Evolutionary conservation across 1,284 basidiomycete species (phyloP), one percentile per base, ranked within the genome.

Genomic region (Malassezia vespertilionis): DNA sequence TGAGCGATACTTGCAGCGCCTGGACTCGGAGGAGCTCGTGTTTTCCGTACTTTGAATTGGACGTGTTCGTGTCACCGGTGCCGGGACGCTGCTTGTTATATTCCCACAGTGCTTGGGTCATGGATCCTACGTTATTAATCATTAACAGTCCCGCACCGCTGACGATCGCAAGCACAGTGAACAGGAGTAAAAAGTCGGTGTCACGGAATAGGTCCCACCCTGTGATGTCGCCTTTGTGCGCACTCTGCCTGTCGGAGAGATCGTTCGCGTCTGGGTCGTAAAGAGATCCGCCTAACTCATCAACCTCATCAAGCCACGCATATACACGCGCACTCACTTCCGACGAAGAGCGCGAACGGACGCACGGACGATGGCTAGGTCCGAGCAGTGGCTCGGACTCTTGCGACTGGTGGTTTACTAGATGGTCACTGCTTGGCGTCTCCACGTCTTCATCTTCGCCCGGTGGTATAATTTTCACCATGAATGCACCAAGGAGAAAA

Each of bases 81-180:
- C n/a, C n/a, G n/a, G n/a, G n/a, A n/a, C n/a, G n/a, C n/a, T 54
- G 56, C 17, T 81, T 77, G 6, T 78, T 78, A 52, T 82, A 76
- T 11, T 82, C 79, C 52, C 81, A 86, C 11, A 95, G 75, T 0
- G 85, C 85, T 65, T 86, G 82, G 0, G 88, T 81, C 67, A 93
- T 86, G 0, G 83, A 82, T n/a, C 88, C 88, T 18, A 87, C 86
- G 58, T 95, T 95, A 73, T 91, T 91, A 74, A 93, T 93, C 62
- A 84, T 90, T 81, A 89, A 86, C 24, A 95, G 60, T 0, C 89
- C 88, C 1, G 83, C 86, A 11, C 89, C 89, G 52, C 81, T 82
- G 50, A 91, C 84, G 35, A 87, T 73, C 0, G 80, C 79, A 40
- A 86, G 76, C 39, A 86, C 80, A 1, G 64, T 55, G 54, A 83